Base-by-base conservation (phyloP, 306 rosid genomes). In the Fagus crenata region DNA sequence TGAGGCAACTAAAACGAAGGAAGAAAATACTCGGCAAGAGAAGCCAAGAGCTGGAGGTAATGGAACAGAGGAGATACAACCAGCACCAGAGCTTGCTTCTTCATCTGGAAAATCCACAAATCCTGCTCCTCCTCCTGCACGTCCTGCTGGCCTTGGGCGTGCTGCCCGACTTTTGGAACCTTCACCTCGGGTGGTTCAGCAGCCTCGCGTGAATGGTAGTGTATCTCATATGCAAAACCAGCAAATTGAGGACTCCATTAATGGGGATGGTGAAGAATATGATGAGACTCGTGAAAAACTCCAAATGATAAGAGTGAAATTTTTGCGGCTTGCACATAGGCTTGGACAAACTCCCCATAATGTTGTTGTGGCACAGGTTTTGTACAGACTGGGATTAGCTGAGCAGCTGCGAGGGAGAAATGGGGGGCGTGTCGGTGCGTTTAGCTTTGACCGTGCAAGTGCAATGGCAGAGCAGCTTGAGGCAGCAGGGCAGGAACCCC, bases 301-400 rank as follows among this genome's bases (percentile, higher is more conserved):
- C 81, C 97, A 94, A 83, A 94, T 92, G 97, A 94, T 94, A 49
- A 81, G 98, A 85, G 98, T 94, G 76, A 94, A 92, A 74, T 94
- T 94, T 85, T 82, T 94, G 75, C 92, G 98, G 67, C 90, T 94
- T 18, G 95, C 98, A 17, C 96, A 88, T 78, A 87, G 98, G 85
- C 96, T 92, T 81, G 98, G 98, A 72, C 98, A 94, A 79, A 94
- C 98, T 68, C 98, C 98, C n/a, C 98, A 94, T 75, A 94, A 94
- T 86, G 98, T 92, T 84, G 98, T 94, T 77, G 98, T 94, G 49
- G 98, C 98, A n/a, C 98, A 94, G 78, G 98, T 94, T 86, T 83
- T 94, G 81, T 94, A 94, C 82, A 90, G 98, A 82, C 82, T 94
- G 15, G 98, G 98, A 39, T 84, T 94, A 80, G 98, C 98, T 36